Evolutionary conservation across 2,329 filamentous ascomycete species (phyloP).

Genomic region (Helminthosporium solani): DNA sequence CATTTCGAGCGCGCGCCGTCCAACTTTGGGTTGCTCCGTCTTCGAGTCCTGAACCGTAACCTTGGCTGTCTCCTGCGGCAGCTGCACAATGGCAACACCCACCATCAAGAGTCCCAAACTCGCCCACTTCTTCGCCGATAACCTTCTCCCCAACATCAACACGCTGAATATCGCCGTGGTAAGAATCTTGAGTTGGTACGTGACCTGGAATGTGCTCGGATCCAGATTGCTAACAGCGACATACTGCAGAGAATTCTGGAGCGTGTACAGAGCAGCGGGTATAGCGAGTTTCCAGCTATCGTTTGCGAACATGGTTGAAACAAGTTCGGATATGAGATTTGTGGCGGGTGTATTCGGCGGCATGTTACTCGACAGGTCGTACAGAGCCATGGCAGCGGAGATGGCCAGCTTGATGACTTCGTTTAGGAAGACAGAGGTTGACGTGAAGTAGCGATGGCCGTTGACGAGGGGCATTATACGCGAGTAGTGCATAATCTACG

Average conservation of each 20-base stretch:
- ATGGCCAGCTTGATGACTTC: slow-evolving; percentile 89
- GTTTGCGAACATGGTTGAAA: slow-evolving; percentile 76
- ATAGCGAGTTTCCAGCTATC: slow-evolving; percentile 96
- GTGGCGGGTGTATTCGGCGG: slow-evolving; percentile 79
- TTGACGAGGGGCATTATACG: slow-evolving; percentile 83
- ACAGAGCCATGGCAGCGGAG: slow-evolving; percentile 81
- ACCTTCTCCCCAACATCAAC: slow-evolving; percentile 67
- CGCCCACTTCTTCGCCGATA: slow-evolving; percentile 75
- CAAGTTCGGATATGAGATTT: slow-evolving; percentile 76
- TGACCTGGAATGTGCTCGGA: slow-evolving; percentile 87
- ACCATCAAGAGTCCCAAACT: slow-evolving; percentile 75
- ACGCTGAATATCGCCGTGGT: slow-evolving; percentile 88
- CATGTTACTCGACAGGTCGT: slow-evolving; percentile 77
- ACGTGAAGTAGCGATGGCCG: slow-evolving; percentile 87
- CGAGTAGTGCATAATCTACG: slow-evolving; percentile 88
- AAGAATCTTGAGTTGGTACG: slow-evolving; percentile 93
- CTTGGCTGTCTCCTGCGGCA: slow-evolving; percentile 63
- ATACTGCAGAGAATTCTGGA: slow-evolving; percentile 94
- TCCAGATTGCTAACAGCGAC: slow-evolving; percentile 88
- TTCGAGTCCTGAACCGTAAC: slow-evolving; percentile 61
- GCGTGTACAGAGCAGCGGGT: slow-evolving; percentile 81
- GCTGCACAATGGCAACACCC: slow-evolving; percentile 82
- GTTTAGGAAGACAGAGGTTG: slow-evolving; percentile 90
- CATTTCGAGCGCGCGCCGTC: slow-evolving; percentile 78
- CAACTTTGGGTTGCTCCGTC: slow-evolving; percentile 49